Evolutionary conservation across 257 asterid genomes (phyloP), one percentile per base, ranked within the genome.

Genomic region (Thymus quinquecostatus): DNA sequence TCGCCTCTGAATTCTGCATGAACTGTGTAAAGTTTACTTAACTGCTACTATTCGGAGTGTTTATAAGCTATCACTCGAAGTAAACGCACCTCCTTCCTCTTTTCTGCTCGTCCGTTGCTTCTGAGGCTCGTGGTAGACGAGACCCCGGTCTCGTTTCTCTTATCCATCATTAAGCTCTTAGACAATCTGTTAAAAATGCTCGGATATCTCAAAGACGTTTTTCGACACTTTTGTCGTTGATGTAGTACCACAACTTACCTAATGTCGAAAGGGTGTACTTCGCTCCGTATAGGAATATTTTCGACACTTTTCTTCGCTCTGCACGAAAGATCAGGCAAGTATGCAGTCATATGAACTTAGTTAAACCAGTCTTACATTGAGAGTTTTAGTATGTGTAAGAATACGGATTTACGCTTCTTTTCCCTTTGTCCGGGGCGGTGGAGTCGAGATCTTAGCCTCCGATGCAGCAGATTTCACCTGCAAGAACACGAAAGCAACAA

Each of bases 1-100:
- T 86, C 54, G 82, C 88, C 78, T 84, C 95, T 79, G 84, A 75
- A 33, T 81, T 84, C 84, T 80, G 79, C 10, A 73, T n/a, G 64
- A 84, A 82, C 84, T 78, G 79, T 62, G 51, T 56, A 34, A 38
- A 10, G 57, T 11, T 2, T 0, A 7, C 48, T 43, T 7, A 6
- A 43, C 8, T 4, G 44, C 6, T 43, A 6, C 48, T 43, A 43
- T 43, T 43, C 40, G 40, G 40, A 3, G 0, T 36, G 5, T 43
- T 13, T n/a, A 6, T 50, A 50, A 14, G 57, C 29, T 50, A 14
- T n/a, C 28, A 6, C 30, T 1, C 9, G 6, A 50, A 50, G 57
- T 50, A 50, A 50, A 50, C 30, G 6, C 55, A 89, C 96, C 90
- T 87, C 88, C 55, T 81, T 80, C 76, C 85, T 78, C 56, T 81